Base-by-base conservation (phyloP, 2,329 filamentous ascomycete genomes). In the Amauroascus niger region DNA sequence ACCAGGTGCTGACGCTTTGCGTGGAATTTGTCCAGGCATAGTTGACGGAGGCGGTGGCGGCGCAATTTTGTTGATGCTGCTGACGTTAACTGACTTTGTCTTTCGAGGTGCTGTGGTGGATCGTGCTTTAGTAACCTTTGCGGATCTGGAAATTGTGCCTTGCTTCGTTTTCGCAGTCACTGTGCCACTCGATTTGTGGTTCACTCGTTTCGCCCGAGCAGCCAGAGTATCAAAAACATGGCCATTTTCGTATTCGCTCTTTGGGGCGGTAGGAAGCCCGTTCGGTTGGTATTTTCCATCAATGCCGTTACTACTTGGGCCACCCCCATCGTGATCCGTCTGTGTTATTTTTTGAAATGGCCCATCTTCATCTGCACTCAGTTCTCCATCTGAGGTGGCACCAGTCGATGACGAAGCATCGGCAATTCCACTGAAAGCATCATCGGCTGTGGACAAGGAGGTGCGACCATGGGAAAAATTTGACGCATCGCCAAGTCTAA, bases 381-480 rank as follows among this genome's bases (percentile, higher is more conserved):
- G 74, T 33, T 75, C 73, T 49, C 88, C 87, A 54, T 93, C 86
- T 61, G 86, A 90, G 46, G 87, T 93, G 53, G 87, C 88, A 52
- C 87, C 87, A 43, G 87, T 88, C 1, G 88, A 94, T 2, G 88
- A 94, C 47, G 87, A 82, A 46, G 80, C 82, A 66, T 96, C 91
- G 39, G 90, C 90, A 63, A 83, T 84, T 46, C 90, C 90, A 67
- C 91, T 96, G 59, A 96, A 87, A 1, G 88, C 90, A 69, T 97
- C 91, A 64, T 97, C 91, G 54, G 93, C 76, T 5, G 91, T 96
- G 0, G 91, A 96, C 6, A 89, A 88, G 7, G 91, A 96, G 2
- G 88, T 95, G 61, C 91, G 86, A 52, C 89, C 90, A 64, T 95
- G 88, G 1, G 89, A 95, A 64, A 94, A 86, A 67, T 95, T 95